These are phyloP conservation scores for Erodium chrysanthum DNA, from an alignment of 441 rosid genomes.

Conservation along the genomic window DNA sequence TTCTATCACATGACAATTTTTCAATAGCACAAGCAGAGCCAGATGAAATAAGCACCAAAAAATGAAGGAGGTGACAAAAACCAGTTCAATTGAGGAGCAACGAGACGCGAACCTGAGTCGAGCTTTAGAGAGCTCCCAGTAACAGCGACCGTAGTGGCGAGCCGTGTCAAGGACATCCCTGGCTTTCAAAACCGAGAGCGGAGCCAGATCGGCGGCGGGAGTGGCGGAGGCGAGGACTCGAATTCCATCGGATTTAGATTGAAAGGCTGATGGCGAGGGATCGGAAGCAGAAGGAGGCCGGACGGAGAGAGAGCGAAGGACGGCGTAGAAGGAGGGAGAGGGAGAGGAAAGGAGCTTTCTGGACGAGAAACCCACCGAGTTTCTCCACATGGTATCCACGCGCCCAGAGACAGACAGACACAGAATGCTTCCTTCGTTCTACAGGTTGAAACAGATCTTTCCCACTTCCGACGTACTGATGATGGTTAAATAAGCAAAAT, in stretches of 20 bases:
- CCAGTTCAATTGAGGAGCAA: slow-evolving; percentile 15
- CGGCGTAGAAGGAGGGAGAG: too few species aligned
- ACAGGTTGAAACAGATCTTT: too few species aligned
- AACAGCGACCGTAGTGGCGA: slow-evolving; percentile 60
- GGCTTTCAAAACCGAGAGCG: slow-evolving; percentile 6
- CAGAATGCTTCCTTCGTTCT: not conserved
- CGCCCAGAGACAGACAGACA: not conserved
- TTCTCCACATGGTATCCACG: slow-evolving; percentile 19
- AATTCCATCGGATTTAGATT: slow-evolving; percentile 29
- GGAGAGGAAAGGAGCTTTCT: not conserved
- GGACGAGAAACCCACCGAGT: slow-evolving; percentile 9
- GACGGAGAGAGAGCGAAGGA: slow-evolving; percentile 6
- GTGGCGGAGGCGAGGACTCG: slow-evolving; percentile 29
- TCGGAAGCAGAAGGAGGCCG: not conserved
- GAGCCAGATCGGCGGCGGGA: not conserved
- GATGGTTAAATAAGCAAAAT: too few species aligned
- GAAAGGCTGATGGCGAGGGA: slow-evolving; percentile 23
- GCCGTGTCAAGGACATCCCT: slow-evolving; percentile 27
- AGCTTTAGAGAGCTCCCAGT: slow-evolving; percentile 93
- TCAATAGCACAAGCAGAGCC: too few species aligned
- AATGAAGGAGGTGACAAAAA: not conserved
- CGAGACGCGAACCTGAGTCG: slow-evolving; percentile 65
- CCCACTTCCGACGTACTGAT: too few species aligned
- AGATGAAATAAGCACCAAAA: too few species aligned
- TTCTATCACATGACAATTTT: too few species aligned